A percentile compares a stretch with the other conserved stretches of the same genome.
phyloP scores from a whole-genome alignment of 1,284 basidiomycete genomes.

The Austroboletus olivaceoglutinosus region DNA sequence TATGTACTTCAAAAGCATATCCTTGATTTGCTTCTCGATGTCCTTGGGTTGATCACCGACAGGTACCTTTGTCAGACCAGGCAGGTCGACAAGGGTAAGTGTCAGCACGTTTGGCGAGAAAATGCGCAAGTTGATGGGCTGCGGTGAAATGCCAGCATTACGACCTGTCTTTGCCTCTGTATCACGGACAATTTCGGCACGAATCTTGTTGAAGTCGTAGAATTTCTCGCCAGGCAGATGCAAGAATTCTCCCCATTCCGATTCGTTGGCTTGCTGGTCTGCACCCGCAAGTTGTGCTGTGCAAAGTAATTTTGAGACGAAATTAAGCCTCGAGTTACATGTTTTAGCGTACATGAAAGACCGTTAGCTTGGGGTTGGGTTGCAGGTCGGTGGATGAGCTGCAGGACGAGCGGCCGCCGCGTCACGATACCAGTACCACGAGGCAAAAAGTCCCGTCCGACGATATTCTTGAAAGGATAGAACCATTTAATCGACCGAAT shows the following conservation, averaged over 20 bases:
- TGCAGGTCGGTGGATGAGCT: constrained; percentile 86
- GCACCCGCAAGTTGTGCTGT: constrained; percentile 47
- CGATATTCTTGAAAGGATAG: constrained; percentile 73
- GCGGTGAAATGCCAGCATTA: constrained; percentile 94
- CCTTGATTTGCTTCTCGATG: constrained; percentile 96
- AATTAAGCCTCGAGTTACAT: constrained; percentile 1
- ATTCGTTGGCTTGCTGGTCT: constrained; percentile 75
- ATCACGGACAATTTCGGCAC: constrained; percentile 94
- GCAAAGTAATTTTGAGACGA: constrained; percentile 6
- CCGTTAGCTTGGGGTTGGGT: constrained; percentile 49
- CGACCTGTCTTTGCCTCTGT: constrained; percentile 98
- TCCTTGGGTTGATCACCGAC: constrained; percentile 98
- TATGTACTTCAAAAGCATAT: constrained; percentile 97
- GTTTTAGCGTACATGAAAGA: constrained; percentile 33
- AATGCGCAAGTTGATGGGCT: constrained; percentile 95
- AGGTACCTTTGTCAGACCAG: constrained; percentile 94
- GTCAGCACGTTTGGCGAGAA: constrained; percentile 97
- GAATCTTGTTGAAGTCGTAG: constrained; percentile 95
- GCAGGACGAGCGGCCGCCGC: constrained; percentile 89
- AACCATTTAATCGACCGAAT: constrained; percentile 1
- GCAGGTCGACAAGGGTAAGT: constrained; percentile 94
- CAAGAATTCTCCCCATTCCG: constrained; percentile 99
- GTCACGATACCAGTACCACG: constrained; percentile 98
- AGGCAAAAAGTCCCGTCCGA: constrained; percentile 95
- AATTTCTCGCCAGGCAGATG: constrained; percentile 97